These are phyloP conservation scores for Fagus crenata DNA, from an alignment of 306 rosid species.

Conservation along the genomic window DNA sequence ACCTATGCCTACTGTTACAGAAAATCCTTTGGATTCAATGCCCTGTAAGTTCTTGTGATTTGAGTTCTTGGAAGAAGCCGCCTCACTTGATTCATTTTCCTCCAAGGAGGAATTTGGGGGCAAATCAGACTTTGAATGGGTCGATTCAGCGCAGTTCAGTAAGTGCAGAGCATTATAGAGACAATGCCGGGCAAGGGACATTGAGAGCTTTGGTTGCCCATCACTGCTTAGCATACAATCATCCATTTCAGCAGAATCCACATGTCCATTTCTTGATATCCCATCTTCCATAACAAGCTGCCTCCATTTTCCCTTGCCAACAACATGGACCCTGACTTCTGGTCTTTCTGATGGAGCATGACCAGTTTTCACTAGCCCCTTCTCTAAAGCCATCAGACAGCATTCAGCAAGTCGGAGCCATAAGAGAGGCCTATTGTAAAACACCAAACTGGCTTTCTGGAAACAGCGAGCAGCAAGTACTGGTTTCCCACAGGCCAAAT, in stretches of 20 bases:
- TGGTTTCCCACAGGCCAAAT: constrained; percentile 91
- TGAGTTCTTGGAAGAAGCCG: constrained; percentile 53
- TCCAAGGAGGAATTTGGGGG: constrained; percentile 68
- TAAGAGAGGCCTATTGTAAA: constrained; percentile 79
- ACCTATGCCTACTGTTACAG: constrained; percentile 51
- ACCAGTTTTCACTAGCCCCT: constrained; percentile 57
- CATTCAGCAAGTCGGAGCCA: constrained; percentile 98
- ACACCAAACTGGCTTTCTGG: constrained; percentile 82
- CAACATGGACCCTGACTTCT: constrained; percentile 66
- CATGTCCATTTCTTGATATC: constrained; percentile 48
- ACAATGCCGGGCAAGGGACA: constrained; percentile 81
- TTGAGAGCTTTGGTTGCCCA: constrained; percentile 67
- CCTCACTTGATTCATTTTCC: constrained; percentile 62
- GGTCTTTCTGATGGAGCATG: constrained; percentile 47
- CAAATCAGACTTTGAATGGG: constrained; percentile 49
- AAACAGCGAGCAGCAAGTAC: constrained; percentile 87
- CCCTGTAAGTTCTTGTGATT: constrained; percentile 55
- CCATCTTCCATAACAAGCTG: constrained; percentile 76
- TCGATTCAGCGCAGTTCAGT: constrained; percentile 50
- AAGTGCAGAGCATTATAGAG: constrained; percentile 71
- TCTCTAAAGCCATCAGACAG: constrained; percentile 93
- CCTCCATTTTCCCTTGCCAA: constrained; percentile 96
- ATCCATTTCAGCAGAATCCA: constrained; percentile 42
- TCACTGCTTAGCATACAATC: constrained; percentile 51
- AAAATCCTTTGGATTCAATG: constrained; percentile 64